Base-by-base conservation (phyloP, 192 early-diverging fungal genomes). In the Irineochytrium annulatum region DNA sequence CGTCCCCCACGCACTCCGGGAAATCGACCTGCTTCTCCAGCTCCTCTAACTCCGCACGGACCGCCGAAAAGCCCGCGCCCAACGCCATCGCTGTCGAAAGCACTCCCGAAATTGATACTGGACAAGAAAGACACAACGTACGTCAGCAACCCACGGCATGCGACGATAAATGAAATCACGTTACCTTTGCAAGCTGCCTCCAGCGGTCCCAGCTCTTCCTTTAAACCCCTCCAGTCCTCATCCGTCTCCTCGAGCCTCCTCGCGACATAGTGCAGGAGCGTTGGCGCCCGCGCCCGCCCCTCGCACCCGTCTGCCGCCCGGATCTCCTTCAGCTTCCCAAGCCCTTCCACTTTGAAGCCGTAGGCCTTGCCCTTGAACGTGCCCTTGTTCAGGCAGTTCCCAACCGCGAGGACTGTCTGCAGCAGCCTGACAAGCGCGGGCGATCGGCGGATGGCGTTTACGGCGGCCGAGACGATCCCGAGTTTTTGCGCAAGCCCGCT, bases 341-440 rank as follows among this genome's bases (percentile, higher is more conserved):
- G 52, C 1, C 69, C 63, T 14, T 73, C 65, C 20, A 81, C n/a
- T 52, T 72, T 62, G 49, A 79, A 81, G 11, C 79, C 79, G 45
- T 55, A 60, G 28, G 79, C 79, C 19, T 73, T 61, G 1, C 79
- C 79, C 14, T 74, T 46, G 65, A 74, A 78, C 22, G 74, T 67
- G 30, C 59, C 55, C 16, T 65, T 68, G 48, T 81, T 81, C 13
- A 81, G 52, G 44, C 69, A 81, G 60, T 81, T 81, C 1, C 79
- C 79, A 45, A 81, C 44, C 0, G 77, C 63, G 39, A 81, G 55
- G 3, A 74, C 66, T 17, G 53, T n/a, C 55, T 75, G 54, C 27
- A 81, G 52, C 2, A 81, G 24, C 16, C 29, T 60, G 14, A 55
- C 41, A 3, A 81, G 51, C 2, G 49, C 32, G 31, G 41, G 46